Evolutionary conservation across 2,329 filamentous ascomycete genomes (phyloP).

Genomic region (Kalaharituber pfeilii): DNA sequence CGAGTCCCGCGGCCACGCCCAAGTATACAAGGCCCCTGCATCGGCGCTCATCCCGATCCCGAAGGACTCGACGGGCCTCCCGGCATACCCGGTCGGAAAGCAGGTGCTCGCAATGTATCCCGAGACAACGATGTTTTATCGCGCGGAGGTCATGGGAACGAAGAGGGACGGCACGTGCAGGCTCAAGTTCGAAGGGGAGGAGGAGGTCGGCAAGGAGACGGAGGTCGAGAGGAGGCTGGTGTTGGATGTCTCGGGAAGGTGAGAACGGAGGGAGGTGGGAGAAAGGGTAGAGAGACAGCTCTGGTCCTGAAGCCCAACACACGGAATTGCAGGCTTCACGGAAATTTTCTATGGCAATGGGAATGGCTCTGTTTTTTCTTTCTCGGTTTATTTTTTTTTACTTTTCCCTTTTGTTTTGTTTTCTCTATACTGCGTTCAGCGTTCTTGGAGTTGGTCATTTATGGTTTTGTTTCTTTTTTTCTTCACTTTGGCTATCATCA

Average conservation of each 20-base stretch:
- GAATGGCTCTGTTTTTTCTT: too few relatives aligned
- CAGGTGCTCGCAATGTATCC: conserved; percentile 64
- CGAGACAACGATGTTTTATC: conserved; percentile 71
- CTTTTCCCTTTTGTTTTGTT: too few relatives aligned
- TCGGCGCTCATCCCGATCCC: conserved; percentile 64
- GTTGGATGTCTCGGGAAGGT: conserved; percentile 47
- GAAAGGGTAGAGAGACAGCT: too few relatives aligned
- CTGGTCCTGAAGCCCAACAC: too few relatives aligned
- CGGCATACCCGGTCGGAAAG: conserved; percentile 47
- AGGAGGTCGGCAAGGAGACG: conserved; percentile 54
- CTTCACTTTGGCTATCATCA: too few relatives aligned
- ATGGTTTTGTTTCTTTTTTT: too few relatives aligned
- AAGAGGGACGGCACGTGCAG: conserved; percentile 28
- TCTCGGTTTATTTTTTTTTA: too few relatives aligned
- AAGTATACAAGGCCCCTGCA: conserved; percentile 50
- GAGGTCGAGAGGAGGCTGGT: conserved; percentile 61
- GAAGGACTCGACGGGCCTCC: conserved; percentile 38
- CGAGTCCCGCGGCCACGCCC: conserved; percentile 43
- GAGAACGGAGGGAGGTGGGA: too few relatives aligned
- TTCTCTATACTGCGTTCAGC: too few relatives aligned
- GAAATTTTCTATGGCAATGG: too few relatives aligned
- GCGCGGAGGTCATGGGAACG: conserved; percentile 61
- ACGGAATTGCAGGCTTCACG: too few relatives aligned
- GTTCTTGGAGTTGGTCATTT: too few relatives aligned
- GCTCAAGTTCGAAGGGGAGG: conserved; percentile 64